Evolutionary conservation across 768 basidiomycete species (phyloP), one percentile per base, ranked within the genome.

Genomic region (Cantharellus anzutake): DNA sequence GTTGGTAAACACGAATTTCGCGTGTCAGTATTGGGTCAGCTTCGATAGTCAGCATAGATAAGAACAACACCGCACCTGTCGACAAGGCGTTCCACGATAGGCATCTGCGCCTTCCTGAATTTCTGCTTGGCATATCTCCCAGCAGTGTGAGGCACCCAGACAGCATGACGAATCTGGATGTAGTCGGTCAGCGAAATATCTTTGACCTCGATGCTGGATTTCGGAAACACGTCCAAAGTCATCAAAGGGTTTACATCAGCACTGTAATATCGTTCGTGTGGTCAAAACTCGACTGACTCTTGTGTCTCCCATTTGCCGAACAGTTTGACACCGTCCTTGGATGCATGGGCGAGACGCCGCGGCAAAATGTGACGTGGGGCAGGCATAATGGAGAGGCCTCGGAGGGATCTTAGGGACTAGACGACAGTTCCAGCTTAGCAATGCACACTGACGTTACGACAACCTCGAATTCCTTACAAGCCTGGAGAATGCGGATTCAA

Each of bases 101-200:
- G 96, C 96, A 99, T 99, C 73, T 96, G 90, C 3, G 91, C 92
- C 83, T 99, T 99, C 80, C 93, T 97, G 84, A 98, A 99, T 75
- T 97, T 93, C 78, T 97, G 97, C 80, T 93, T 93, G 70, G 93
- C 90, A 73, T 97, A 98, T 73, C 96, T 90, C 65, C 96, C 96
- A 64, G 94, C 93, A 63, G 96, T 99, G 80, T 99, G 94, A 62
- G 94, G 94, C 60, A 96, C 75, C 76, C 91, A 98, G 71, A 97
- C 94, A 57, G 92, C 84, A 72, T 96, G 89, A 71, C 89, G 89
- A 74, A 94, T 85, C 79, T 98, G 93, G 74, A 99, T 96, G 83
- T 99, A 98, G 74, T 99, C 96, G 61, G 88, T 87, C 68, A 99
- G 75, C 66, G 96, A 99, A 73, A 99, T 98, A 70, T 99, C 96